A percentile compares a stretch with the other conserved stretches of the same genome.
Evolutionary conservation across 1,284 basidiomycete species (phyloP).

Genomic region (Melampsora larici-populina): DNA sequence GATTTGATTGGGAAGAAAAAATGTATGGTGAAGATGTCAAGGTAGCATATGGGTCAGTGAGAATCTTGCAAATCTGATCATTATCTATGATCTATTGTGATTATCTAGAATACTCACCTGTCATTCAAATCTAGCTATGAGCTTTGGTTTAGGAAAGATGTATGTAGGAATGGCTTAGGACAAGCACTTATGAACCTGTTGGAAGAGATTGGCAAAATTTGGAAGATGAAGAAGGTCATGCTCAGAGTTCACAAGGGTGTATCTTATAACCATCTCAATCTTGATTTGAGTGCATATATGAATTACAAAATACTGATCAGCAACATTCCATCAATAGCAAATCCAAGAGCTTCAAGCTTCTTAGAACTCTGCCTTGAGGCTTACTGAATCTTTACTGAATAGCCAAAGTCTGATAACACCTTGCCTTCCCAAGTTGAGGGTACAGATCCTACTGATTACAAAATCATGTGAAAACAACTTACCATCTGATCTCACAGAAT

Average conservation of each 20-base stretch:
- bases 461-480: conserved; percentile 10
- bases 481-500: too few relatives aligned
- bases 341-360: neutral
- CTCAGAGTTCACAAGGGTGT: conserved; percentile 69
- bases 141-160: conserved; percentile 60
- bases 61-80: neutral
- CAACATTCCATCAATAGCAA: neutral
- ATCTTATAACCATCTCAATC: conserved; percentile 12
- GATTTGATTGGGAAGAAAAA: conserved; percentile 64
- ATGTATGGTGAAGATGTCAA: conserved; percentile 56
- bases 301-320: neutral
- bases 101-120: neutral
- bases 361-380: neutral
- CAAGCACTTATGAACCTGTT: conserved; percentile 60
- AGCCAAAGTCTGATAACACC: conserved; percentile 16
- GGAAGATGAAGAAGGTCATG: conserved; percentile 65
- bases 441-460: conserved; percentile 16
- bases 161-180: conserved; percentile 63
- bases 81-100: neutral
- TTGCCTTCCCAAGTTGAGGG: conserved; percentile 20
- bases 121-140: conserved; percentile 62
- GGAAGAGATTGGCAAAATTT: conserved; percentile 59
- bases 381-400: neutral
- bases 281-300: neutral
- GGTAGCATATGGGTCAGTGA: conserved; percentile 65